Evolutionary conservation across 2,329 filamentous ascomycete species (phyloP).

Genomic region (Pyrenophora graminea): DNA sequence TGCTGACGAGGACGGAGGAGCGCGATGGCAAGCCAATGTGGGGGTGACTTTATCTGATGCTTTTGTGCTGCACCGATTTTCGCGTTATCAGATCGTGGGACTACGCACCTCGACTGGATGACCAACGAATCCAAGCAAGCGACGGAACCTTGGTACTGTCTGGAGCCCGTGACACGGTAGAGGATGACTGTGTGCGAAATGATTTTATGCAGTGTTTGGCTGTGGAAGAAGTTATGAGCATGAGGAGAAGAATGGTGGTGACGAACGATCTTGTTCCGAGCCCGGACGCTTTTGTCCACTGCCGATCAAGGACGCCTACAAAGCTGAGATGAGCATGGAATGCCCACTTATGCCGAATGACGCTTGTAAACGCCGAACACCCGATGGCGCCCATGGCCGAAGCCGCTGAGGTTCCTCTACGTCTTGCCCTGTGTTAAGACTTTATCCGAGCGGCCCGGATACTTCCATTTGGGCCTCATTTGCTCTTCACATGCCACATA

Average conservation of each 20-base stretch:
- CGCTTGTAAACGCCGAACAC: neutral
- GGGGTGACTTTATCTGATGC: constrained; percentile 16
- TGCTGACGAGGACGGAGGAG: constrained; percentile 4
- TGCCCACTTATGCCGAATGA: constrained; percentile 12
- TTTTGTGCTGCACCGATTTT: constrained; percentile 15
- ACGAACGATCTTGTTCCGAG: constrained; percentile 12
- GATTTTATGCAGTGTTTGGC: constrained; percentile 3
- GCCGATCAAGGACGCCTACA: constrained; percentile 15
- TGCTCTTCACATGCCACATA: neutral
- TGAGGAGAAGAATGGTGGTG: constrained; percentile 19
- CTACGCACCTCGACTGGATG: constrained; percentile 23
- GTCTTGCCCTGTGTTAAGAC: constrained; percentile 2
- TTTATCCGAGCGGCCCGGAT: constrained; percentile 11
- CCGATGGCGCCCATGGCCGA: constrained; percentile 11
- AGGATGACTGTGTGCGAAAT: neutral
- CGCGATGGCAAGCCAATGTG: constrained; percentile 6
- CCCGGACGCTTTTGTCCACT: constrained; percentile 9
- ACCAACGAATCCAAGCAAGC: constrained; percentile 19
- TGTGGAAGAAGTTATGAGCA: constrained; percentile 6
- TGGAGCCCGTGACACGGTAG: constrained; percentile 18
- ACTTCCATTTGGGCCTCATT: neutral
- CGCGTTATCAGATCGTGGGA: constrained; percentile 37
- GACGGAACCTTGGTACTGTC: constrained; percentile 15
- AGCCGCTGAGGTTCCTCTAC: constrained; percentile 1
- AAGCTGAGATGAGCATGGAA: constrained; percentile 15